phyloP scores from a whole-genome alignment of 768 basidiomycete species.

The Candolleomyces efflorescens region DNA sequence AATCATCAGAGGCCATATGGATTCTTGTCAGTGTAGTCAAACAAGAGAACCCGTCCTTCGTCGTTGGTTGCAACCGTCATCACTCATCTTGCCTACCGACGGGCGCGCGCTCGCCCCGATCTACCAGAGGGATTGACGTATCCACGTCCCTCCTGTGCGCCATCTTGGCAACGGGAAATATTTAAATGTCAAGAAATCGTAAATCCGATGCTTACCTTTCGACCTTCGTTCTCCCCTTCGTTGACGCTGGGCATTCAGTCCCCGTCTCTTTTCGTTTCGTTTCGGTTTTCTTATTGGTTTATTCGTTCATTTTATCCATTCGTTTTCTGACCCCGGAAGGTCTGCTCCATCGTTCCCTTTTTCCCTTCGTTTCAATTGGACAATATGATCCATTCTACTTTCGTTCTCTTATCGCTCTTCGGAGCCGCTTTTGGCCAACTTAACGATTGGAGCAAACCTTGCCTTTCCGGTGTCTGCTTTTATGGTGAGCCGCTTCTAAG shows the following conservation, averaged over 20 bases:
- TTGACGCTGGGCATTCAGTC: background rate
- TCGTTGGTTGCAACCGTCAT: too few relatives aligned
- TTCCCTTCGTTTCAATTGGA: background rate
- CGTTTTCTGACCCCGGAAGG: background rate
- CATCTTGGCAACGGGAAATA: too few relatives aligned
- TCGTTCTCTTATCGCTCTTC: background rate
- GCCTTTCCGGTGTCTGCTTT: conserved; percentile 21
- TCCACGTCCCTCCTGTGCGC: too few relatives aligned
- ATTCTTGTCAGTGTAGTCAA: too few relatives aligned
- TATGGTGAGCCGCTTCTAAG: conserved; percentile 22
- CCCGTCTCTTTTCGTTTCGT: background rate
- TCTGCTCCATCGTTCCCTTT: background rate
- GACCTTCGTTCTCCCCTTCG: background rate
- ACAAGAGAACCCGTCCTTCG: too few relatives aligned
- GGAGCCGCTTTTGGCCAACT: background rate
- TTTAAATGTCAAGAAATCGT: too few relatives aligned
- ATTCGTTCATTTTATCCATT: background rate
- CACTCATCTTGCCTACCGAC: background rate
- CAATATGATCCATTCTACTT: background rate
- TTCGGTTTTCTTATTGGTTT: too few relatives aligned
- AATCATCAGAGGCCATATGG: too few relatives aligned
- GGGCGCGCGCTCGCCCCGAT: background rate
- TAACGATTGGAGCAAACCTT: background rate
- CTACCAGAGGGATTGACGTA: too few relatives aligned
- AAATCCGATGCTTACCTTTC: background rate